Conservation (phyloP, 2,329 filamentous ascomycete genomes). For the Zalaria obscura region DNA sequence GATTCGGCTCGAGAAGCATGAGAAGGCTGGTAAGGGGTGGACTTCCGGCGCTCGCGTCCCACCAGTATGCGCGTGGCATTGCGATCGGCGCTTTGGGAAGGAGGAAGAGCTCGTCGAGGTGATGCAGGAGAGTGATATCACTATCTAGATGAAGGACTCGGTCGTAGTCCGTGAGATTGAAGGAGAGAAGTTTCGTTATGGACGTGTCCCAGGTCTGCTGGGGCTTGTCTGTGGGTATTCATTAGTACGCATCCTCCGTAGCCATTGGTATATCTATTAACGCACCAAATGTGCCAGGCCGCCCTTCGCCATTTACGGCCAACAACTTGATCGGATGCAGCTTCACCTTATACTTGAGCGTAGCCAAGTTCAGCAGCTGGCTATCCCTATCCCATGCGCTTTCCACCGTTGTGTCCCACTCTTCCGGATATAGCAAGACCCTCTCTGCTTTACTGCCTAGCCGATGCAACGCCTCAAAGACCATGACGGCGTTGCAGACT, state of each 20-base stretch:
- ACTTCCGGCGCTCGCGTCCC: conserved; percentile 24
- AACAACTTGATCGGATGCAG: conserved; percentile 28
- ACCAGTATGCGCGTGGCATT: conserved; percentile 59
- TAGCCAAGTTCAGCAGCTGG: conserved; percentile 33
- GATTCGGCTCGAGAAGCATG: conserved; percentile 46
- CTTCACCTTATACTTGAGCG: conserved; percentile 32
- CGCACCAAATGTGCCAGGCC: conserved; percentile 1
- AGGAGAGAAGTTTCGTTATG: conserved; percentile 54
- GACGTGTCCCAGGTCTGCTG: conserved; percentile 46
- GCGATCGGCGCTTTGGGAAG: conserved; percentile 46
- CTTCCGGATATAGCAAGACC: conserved; percentile 28
- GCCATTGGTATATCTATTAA: neutral
- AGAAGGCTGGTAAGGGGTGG: conserved; percentile 39
- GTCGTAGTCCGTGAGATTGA: conserved; percentile 49
- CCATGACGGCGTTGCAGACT: conserved; percentile 28
- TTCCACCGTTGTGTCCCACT: conserved; percentile 11
- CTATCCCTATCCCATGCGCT: conserved; percentile 9
- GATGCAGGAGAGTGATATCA: conserved; percentile 46
- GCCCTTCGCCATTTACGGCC: conserved; percentile 16
- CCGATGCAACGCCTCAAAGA: conserved; percentile 26
- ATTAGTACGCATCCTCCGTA: no score
- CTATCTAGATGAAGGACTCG: conserved; percentile 45
- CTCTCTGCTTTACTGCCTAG: conserved; percentile 27
- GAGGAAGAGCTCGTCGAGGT: conserved; percentile 59
- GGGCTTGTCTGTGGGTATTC: conserved; percentile 9